Evolutionary conservation across 768 basidiomycete genomes (phyloP), one percentile per base, ranked within the genome.

Genomic region (Pilatotrama ljubarskyi): DNA sequence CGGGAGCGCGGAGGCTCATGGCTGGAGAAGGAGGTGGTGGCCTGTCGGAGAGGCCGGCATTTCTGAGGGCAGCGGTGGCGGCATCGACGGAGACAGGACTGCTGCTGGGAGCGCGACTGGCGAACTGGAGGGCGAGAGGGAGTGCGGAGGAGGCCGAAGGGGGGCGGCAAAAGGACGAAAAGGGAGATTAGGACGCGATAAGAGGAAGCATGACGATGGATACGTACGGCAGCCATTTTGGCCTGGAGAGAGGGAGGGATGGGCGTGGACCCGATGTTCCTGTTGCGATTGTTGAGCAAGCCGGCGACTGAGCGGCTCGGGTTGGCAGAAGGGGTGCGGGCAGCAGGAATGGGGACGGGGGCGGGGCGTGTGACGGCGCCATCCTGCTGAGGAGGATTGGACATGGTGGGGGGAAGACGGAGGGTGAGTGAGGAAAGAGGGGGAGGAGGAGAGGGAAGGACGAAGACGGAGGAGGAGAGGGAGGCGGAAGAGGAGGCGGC

Each of bases 181-280:
- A 63, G 64, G 66, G 70, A 66, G 69, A 51, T 56, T 40, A 55
- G 49, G 48, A n/a, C 2, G 35, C 51, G 64, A 55, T 46, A 43
- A 44, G 25, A 1, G 14, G 37, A 46, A 41, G 20, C 6, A 38
- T 18, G 3, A 58, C 18, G 51, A 60, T 17, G 43, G 42, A 46
- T 1, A 79, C 84, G 66, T 71, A 95, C 93, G 26, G 89, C 91
- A 41, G 90, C 91, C 89, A 98, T 91, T 79, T 94, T 97, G 62
- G 91, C 93, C 71, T 95, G 94, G 44, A 98, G 81, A 46, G 85
- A 82, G 0, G 95, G 92, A 0, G 95, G 95, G 62, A 98, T 91
- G 47, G 90, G 88, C 0, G 88, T 88, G 18, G 82, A 73, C 41
- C 76, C 74, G 58, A 64, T 68, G 59, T 72, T 61, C 57, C 69